phyloP scores from a whole-genome alignment of 1,284 basidiomycete genomes.

The Laetiporus sulphureus region DNA sequence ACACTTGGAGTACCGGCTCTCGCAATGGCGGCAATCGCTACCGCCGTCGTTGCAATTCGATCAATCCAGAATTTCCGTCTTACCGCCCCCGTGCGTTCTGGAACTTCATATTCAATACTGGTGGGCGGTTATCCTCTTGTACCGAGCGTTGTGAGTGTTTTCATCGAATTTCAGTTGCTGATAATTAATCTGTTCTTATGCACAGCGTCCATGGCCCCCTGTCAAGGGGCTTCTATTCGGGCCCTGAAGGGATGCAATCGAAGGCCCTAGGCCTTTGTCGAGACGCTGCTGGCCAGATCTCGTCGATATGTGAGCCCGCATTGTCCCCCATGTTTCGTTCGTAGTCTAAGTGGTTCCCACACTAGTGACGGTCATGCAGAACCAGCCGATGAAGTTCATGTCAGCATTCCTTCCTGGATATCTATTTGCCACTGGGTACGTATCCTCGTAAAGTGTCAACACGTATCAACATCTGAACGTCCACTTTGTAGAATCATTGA shows the following conservation, averaged over 20 bases:
- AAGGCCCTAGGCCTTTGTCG: constrained; percentile 5
- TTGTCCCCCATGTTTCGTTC: neutral
- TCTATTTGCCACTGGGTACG: constrained; percentile 6
- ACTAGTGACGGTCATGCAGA: constrained; percentile 4
- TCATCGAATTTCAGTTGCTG: neutral
- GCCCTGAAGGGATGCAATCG: constrained; percentile 3
- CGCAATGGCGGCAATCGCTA: constrained; percentile 68
- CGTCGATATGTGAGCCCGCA: constrained; percentile 5
- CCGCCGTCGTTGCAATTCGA: constrained; percentile 60
- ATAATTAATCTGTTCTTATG: neutral
- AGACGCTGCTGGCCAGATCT: constrained; percentile 7
- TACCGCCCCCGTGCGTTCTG: constrained; percentile 51
- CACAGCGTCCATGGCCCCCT: constrained; percentile 5
- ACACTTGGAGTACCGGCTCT: constrained; percentile 54
- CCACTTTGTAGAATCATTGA: constrained; percentile 1
- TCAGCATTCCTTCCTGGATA: constrained; percentile 8
- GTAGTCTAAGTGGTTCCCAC: neutral
- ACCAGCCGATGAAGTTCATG: constrained; percentile 1
- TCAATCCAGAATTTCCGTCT: constrained; percentile 24
- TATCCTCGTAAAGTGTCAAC: neutral
- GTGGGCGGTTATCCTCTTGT: constrained; percentile 66
- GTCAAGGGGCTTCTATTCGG: constrained; percentile 1
- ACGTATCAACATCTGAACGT: neutral
- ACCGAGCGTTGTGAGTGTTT: constrained; percentile 66
- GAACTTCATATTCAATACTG: constrained; percentile 80